Conservation (phyloP, 306 rosid genomes). For the Dicorynia guianensis region DNA sequence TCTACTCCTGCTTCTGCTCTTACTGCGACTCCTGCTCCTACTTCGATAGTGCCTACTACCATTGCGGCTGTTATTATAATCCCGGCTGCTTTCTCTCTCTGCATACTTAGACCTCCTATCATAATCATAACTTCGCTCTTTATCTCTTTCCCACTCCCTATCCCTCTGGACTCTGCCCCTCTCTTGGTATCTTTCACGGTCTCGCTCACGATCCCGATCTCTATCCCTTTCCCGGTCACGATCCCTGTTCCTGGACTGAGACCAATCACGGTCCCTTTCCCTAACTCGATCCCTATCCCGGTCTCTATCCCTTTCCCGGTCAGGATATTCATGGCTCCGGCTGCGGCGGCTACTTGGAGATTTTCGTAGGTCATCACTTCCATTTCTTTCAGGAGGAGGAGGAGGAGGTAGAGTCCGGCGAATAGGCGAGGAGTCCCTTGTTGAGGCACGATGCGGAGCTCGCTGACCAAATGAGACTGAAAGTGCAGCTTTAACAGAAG, state of each 20-base stretch:
- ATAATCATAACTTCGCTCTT: conserved; percentile 65
- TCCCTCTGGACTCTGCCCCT: conserved; percentile 43
- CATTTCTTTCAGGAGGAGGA: conserved; percentile 60
- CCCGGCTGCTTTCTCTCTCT: conserved; percentile 77
- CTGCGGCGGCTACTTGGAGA: conserved; percentile 68
- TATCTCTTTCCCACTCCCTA: conserved; percentile 48
- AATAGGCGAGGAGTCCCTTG: conserved; percentile 96
- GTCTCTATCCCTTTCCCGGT: conserved; percentile 45
- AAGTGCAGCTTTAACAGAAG: conserved; percentile 96
- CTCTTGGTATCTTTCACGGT: conserved; percentile 48
- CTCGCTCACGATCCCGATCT: conserved; percentile 52
- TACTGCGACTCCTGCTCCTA: conserved; percentile 61
- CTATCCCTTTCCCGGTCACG: conserved; percentile 42
- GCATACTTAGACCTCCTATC: conserved; percentile 61
- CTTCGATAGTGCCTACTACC: conserved; percentile 58
- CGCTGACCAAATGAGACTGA: conserved; percentile 99
- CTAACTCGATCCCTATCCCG: background rate
- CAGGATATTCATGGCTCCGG: conserved; percentile 82
- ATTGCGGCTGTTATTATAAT: conserved; percentile 57
- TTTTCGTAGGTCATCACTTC: conserved; percentile 56
- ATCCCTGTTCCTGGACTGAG: conserved; percentile 46
- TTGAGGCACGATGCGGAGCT: conserved; percentile 98
- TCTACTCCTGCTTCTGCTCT: conserved; percentile 78
- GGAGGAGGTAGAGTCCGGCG: conserved; percentile 76
- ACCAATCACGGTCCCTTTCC: conserved; percentile 45